Base-by-base conservation (phyloP, 192 early-diverging fungal species). In the Coemansia sp. region DNA sequence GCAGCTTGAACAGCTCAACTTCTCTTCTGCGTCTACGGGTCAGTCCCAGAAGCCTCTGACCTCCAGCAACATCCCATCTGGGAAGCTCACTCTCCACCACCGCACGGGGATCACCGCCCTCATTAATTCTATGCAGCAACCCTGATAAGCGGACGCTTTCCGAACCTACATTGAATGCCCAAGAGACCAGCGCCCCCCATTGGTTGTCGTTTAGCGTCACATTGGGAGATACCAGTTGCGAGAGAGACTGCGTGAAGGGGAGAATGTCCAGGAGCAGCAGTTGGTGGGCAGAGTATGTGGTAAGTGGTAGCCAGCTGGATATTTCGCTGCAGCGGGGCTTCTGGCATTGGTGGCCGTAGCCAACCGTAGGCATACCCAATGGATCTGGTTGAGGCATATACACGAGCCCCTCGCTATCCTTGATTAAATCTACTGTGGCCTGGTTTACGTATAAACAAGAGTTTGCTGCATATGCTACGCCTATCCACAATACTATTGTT, bases 281-380 rank as follows among this genome's bases (percentile, higher is more conserved):
- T 33, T 47, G 31, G 6, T 63, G 56, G 5, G 75, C 75, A 12
- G 58, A 36, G 5, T 16, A 15, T 1, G 7, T 15, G 10, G 59
- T 48, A 5, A 73, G 55, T 3, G 65, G 69, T 15, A 67, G 49
- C 35, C 16, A 28, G 13, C 37, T 38, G 0, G 23, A 23, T 3
- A 73, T 53, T 14, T 68, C 69, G 33, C 28, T 20, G 50, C 75
- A 78, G 23, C 39, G 33, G 4, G 43, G 39, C 0, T n/a, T 8
- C 6, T 23, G 63, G 61, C 71, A 78, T 10, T 64, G 70, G 38
- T 73, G 75, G 23, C 75, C 71, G 53, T 78, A 74, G 37, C 75
- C 75, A 1, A 64, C 56, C 0, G 75, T 78, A 0, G 70, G 71
- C 49, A 62, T 30, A 5, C 74, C 74, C 13, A 78, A 36, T 5